A percentile compares a stretch with the other conserved stretches of the same genome.
phyloP scores from a whole-genome alignment of 2,329 filamentous ascomycete species.

The Furcasterigmium furcatum region DNA sequence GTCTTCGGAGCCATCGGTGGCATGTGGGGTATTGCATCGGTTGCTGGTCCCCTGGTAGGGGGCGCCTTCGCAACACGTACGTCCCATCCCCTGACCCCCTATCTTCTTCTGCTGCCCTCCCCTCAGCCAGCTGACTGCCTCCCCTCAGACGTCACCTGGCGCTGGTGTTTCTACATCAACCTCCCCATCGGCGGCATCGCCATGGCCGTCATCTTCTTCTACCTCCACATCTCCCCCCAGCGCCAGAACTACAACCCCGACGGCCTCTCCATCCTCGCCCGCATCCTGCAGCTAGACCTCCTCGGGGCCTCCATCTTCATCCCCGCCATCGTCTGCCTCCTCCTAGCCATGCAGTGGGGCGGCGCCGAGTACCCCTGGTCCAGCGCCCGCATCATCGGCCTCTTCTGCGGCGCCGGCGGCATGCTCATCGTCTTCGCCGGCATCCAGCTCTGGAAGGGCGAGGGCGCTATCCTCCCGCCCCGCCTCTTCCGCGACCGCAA shows the following conservation, averaged over 20 bases:
- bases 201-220: constrained; percentile 43
- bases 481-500: constrained; percentile 44
- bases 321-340: constrained; percentile 47
- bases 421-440: constrained; percentile 44
- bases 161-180: constrained; percentile 48
- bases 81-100: too few relatives aligned
- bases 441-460: constrained; percentile 40
- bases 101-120: too few relatives aligned
- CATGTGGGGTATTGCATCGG: constrained; percentile 53
- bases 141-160: constrained; percentile 41
- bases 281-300: constrained; percentile 45
- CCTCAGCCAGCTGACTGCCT: too few relatives aligned
- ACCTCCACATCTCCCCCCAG: constrained; percentile 37
- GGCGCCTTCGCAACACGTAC: constrained; percentile 37
- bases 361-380: constrained; percentile 49
- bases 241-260: constrained; percentile 22
- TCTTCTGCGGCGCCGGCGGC: constrained; percentile 45
- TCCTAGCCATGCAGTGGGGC: constrained; percentile 56
- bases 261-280: constrained; percentile 25
- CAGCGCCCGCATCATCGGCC: constrained; percentile 42
- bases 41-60: constrained; percentile 47
- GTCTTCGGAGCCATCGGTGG: constrained; percentile 52
- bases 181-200: constrained; percentile 44
- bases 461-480: constrained; percentile 46
- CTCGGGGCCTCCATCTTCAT: constrained; percentile 46